These are phyloP conservation scores for Tinospora cordifolia DNA, from an alignment of 164 flowering plant genomes.

Conservation along the genomic window DNA sequence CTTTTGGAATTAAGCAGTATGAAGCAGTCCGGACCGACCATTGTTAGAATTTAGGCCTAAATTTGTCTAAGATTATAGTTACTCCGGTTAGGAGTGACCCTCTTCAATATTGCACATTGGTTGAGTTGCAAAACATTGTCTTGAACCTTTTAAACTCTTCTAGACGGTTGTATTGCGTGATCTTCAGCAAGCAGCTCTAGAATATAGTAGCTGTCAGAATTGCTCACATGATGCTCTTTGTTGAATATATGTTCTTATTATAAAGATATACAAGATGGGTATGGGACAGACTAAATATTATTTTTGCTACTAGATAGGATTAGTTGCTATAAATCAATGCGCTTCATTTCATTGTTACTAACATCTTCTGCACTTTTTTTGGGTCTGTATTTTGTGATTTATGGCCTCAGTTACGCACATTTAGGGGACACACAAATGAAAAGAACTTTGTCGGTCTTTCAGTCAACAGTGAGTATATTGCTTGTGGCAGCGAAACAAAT, in stretches of 20 bases:
- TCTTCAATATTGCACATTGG: not conserved
- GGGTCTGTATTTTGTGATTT: not conserved
- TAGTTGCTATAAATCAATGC: no score
- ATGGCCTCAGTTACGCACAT: slow-evolving; percentile 62
- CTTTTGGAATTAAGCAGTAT: no score
- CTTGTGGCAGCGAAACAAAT: slow-evolving; percentile 97
- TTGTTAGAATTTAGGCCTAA: not conserved
- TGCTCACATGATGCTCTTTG: not conserved
- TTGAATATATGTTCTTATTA: not conserved
- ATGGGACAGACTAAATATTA: not conserved
- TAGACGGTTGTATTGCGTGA: not conserved
- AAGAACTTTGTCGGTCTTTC: slow-evolving; percentile 93
- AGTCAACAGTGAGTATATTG: slow-evolving; percentile 78
- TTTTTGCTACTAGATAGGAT: no score
- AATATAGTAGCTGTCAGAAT: not conserved
- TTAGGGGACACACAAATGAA: slow-evolving; percentile 90
- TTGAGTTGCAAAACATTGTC: not conserved
- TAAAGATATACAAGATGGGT: not conserved
- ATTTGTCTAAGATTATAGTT: not conserved
- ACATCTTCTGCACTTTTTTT: not conserved
- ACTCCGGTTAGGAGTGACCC: not conserved
- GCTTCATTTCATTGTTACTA: not conserved
- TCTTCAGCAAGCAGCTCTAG: no score
- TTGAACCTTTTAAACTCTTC: slow-evolving; percentile 1
- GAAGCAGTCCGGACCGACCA: not conserved